A percentile compares a stretch with the other conserved stretches of the same genome.
phyloP scores from a whole-genome alignment of 805 yeast genomes.

The Yamadazyma sp. region DNA sequence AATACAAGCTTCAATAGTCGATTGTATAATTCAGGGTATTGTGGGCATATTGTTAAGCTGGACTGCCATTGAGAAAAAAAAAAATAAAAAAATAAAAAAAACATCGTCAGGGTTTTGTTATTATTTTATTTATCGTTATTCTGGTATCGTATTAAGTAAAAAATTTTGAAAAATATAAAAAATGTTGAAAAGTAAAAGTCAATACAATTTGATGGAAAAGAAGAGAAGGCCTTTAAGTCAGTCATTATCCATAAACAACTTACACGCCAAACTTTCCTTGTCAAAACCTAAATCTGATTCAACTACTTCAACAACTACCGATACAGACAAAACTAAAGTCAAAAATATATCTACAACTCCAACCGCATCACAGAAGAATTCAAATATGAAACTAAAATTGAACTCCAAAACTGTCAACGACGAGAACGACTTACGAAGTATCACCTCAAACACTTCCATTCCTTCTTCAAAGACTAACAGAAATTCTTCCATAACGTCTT shows the following conservation, averaged over 20 bases:
- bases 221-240: slow-evolving; percentile 16
- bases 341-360: not conserved
- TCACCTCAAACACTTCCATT: not conserved
- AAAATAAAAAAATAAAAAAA: too few species aligned
- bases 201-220: slow-evolving; percentile 1
- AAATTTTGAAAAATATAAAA: too few species aligned
- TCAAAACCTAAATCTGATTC: slow-evolving; percentile 3
- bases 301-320: not conserved
- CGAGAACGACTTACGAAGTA: not conserved
- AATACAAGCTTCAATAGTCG: too few species aligned
- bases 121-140: not conserved
- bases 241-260: slow-evolving; percentile 12
- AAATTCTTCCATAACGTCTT: not conserved
- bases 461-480: not conserved
- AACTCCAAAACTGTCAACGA: not conserved
- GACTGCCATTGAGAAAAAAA: too few species aligned
- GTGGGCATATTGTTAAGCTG: too few species aligned
- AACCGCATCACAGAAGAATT: too few species aligned
- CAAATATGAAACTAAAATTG: too few species aligned
- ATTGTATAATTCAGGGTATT: too few species aligned
- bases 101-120: too few species aligned
- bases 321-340: not conserved
- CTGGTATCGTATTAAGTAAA: not conserved
- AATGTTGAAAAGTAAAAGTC: slow-evolving; percentile 1
- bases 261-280: slow-evolving; percentile 4